Evolutionary conservation across 208 protist genomes (phyloP).

Genomic region (Endotrypanum monterogeii): DNA sequence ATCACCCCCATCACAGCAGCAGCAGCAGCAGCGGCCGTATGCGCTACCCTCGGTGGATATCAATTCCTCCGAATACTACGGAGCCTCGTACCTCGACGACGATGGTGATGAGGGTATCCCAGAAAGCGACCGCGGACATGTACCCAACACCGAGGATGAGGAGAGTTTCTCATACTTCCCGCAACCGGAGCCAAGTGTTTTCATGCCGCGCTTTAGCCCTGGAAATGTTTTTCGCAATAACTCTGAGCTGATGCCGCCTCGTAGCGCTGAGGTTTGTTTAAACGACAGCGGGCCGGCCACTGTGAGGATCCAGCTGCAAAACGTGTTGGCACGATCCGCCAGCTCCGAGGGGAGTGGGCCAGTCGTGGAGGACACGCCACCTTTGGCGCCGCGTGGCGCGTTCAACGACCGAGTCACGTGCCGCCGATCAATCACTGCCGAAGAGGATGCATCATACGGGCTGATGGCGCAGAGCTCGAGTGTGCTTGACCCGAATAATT

Average conservation of each 20-base stretch:
- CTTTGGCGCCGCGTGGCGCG: conserved; percentile 13
- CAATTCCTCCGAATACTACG: conserved; percentile 7
- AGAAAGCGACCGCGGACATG: neutral
- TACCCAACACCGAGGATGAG: conserved; percentile 7
- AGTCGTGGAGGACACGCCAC: conserved; percentile 31
- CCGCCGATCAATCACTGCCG: conserved; percentile 5
- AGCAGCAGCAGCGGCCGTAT: neutral
- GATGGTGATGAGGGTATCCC: conserved; percentile 1
- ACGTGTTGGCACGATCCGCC: neutral
- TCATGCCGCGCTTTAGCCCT: conserved; percentile 14
- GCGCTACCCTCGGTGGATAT: conserved; percentile 8
- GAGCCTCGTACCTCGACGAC: conserved; percentile 22
- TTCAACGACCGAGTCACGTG: conserved; percentile 25
- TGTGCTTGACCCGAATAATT: conserved; percentile 16
- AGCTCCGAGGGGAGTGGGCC: conserved; percentile 36
- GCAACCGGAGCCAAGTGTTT: conserved; percentile 1
- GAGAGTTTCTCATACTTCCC: neutral
- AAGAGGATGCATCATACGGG: conserved; percentile 4
- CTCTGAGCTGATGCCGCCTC: neutral
- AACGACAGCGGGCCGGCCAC: neutral
- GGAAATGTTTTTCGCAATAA: conserved; percentile 16
- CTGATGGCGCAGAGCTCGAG: conserved; percentile 12
- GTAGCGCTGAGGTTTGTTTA: neutral
- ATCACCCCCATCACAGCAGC: neutral
- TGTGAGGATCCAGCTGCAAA: neutral